Conservation (phyloP, 2,329 filamentous ascomycete genomes). For the Phaeophleospora eucalypticola region DNA sequence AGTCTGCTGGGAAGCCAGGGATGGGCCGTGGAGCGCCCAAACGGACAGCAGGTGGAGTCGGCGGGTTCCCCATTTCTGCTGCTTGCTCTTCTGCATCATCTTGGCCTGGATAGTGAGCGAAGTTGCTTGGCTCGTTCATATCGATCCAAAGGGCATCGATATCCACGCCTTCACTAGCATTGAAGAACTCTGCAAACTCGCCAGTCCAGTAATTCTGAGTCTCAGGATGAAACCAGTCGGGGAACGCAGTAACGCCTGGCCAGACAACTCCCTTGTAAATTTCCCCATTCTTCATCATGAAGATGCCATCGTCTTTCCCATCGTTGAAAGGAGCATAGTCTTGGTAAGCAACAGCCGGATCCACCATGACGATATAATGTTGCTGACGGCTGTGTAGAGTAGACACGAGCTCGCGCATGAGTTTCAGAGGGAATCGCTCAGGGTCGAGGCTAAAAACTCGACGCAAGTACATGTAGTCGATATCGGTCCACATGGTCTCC, state of each 20-base stretch:
- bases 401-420: constrained; percentile 59
- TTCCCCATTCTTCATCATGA: constrained; percentile 55
- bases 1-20: constrained; percentile 64
- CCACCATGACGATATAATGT: constrained; percentile 62
- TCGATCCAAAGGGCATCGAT: constrained; percentile 72
- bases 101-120: constrained; percentile 42
- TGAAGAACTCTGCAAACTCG: constrained; percentile 64
- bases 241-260: constrained; percentile 54
- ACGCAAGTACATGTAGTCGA: constrained; percentile 42
- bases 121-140: constrained; percentile 60
- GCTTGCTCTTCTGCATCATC: constrained; percentile 32
- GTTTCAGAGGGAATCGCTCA: constrained; percentile 56
- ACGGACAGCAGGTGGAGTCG: constrained; percentile 59
- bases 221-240: constrained; percentile 68
- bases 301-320: constrained; percentile 55
- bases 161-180: constrained; percentile 60
- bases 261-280: constrained; percentile 65
- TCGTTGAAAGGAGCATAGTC: constrained; percentile 57
- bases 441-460: constrained; percentile 63
- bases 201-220: constrained; percentile 65
- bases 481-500: constrained; percentile 67
- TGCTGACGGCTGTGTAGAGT: constrained; percentile 48
- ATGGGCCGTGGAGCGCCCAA: constrained; percentile 57
- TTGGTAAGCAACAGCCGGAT: constrained; percentile 55
- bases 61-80: constrained; percentile 50